Conservation (phyloP, 1,139 yeast genomes). For the Meyerozyma elateridarum region DNA sequence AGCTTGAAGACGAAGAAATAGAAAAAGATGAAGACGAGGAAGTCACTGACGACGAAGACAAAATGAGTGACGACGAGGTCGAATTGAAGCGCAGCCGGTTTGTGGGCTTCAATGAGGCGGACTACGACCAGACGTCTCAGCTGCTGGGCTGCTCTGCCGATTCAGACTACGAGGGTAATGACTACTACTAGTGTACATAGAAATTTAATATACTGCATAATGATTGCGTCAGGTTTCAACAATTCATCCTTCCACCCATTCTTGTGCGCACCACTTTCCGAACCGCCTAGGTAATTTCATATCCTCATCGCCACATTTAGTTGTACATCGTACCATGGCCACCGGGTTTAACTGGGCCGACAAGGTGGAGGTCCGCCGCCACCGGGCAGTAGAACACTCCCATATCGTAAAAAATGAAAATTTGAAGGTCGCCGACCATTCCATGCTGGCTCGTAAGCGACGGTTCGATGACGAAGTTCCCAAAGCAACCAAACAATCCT, state of each 20-base stretch:
- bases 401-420: neutral
- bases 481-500: neutral
- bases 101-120: constrained; percentile 44
- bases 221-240: neutral
- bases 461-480: constrained; percentile 8
- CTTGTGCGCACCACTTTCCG: neutral
- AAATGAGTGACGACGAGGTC: constrained; percentile 30
- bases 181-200: constrained; percentile 29
- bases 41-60: constrained; percentile 16
- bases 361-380: too few relatives aligned
- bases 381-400: neutral
- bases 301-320: neutral
- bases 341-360: neutral
- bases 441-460: constrained; percentile 4
- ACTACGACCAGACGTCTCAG: constrained; percentile 41
- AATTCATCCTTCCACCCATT: neutral
- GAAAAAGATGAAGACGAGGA: constrained; percentile 14
- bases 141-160: constrained; percentile 24
- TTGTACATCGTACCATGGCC: constrained; percentile 1
- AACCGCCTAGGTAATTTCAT: neutral
- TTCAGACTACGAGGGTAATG: constrained; percentile 41
- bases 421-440: neutral
- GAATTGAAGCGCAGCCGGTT: constrained; percentile 43
- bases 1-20: constrained; percentile 67
- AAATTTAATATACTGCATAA: neutral